These are phyloP conservation scores for Thecaphora thlaspeos DNA, from an alignment of 1,284 basidiomycete species.

Conservation along the genomic window DNA sequence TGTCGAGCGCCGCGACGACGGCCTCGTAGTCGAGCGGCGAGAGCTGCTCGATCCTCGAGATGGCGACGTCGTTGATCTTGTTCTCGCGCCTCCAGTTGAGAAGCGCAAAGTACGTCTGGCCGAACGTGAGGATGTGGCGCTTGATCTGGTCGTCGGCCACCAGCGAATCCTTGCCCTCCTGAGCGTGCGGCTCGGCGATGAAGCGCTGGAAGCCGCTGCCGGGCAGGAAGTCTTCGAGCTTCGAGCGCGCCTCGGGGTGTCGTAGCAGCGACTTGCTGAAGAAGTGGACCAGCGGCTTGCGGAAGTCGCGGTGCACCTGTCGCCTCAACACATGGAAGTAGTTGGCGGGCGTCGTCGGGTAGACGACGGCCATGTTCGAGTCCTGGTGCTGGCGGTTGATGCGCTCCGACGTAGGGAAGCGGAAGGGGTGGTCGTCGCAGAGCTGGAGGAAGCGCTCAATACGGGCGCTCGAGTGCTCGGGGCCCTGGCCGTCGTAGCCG, in stretches of 20 bases:
- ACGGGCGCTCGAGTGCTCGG: constrained; percentile 94
- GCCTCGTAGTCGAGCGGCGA: constrained; percentile 92
- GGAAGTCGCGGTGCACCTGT: constrained; percentile 57
- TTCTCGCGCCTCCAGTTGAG: constrained; percentile 61
- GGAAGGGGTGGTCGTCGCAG: constrained; percentile 92
- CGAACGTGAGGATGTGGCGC: constrained; percentile 75
- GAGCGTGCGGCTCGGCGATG: constrained; percentile 76
- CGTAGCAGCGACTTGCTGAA: constrained; percentile 95
- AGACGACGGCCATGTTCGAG: constrained; percentile 98
- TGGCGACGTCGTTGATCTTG: constrained; percentile 79
- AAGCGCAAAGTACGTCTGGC: constrained; percentile 90
- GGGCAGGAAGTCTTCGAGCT: constrained; percentile 80
- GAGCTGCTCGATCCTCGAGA: constrained; percentile 89
- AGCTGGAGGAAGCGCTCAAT: constrained; percentile 97
- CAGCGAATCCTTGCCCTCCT: constrained; percentile 64
- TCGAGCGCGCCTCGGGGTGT: constrained; percentile 85
- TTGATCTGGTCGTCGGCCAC: constrained; percentile 81
- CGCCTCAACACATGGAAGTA: constrained; percentile 58
- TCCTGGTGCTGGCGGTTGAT: constrained; percentile 95
- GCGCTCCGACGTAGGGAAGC: constrained; percentile 85
- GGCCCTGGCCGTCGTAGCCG: constrained; percentile 98
- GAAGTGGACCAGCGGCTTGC: constrained; percentile 69
- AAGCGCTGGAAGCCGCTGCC: constrained; percentile 91
- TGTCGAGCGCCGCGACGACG: constrained; percentile 63
- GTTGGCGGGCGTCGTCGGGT: constrained; percentile 68